phyloP scores from a whole-genome alignment of 2,329 filamentous ascomycete genomes.

The Pseudopithomyces chartarum region DNA sequence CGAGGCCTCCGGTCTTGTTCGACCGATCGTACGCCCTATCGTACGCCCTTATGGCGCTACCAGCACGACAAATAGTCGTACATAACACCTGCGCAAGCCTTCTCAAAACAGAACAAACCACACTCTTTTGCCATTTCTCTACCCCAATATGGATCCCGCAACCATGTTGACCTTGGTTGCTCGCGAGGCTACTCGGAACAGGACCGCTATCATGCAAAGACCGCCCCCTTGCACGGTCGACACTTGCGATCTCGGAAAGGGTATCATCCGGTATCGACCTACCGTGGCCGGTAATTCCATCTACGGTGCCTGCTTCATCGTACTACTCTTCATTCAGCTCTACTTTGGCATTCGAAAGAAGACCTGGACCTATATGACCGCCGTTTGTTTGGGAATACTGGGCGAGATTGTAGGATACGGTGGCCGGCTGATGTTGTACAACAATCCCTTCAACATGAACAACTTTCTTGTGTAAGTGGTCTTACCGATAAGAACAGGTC shows the following conservation, averaged over 20 bases:
- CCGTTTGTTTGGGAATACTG: constrained; percentile 52
- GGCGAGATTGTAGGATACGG: constrained; percentile 62
- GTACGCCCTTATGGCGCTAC: background rate
- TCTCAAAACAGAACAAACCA: background rate
- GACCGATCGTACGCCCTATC: background rate
- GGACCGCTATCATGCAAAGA: background rate
- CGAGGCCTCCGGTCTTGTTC: background rate
- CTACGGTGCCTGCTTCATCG: constrained; percentile 55
- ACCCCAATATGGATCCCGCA: background rate
- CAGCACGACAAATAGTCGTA: background rate
- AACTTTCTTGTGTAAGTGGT: constrained; percentile 56
- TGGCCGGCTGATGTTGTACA: constrained; percentile 57
- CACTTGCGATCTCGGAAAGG: constrained; percentile 51
- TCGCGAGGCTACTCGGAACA: background rate
- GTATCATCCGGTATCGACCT: constrained; percentile 58
- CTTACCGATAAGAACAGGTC: background rate
- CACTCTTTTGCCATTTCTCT: background rate
- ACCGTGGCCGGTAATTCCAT: constrained; percentile 56
- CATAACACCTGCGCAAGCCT: background rate
- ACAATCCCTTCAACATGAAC: constrained; percentile 55
- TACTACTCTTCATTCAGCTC: constrained; percentile 54
- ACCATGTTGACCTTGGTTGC: background rate
- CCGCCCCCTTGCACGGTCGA: constrained; percentile 16
- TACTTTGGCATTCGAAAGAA: constrained; percentile 55
- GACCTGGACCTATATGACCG: constrained; percentile 59